Evolutionary conservation across 768 basidiomycete species (phyloP).

Genomic region (Mycena pura): DNA sequence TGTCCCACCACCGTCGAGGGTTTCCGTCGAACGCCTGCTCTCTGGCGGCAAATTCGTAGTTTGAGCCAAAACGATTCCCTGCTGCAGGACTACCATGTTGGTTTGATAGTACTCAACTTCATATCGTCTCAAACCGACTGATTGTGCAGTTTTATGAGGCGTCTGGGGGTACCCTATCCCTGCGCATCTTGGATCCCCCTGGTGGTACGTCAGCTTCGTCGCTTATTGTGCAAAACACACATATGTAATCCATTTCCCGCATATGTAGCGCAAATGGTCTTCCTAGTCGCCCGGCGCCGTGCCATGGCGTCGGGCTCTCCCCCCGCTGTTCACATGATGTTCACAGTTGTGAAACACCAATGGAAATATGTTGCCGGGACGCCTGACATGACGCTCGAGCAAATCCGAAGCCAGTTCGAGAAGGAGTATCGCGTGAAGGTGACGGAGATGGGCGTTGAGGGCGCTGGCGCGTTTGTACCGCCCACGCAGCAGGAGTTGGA

Average conservation of each 20-base stretch:
- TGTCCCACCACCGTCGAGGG: background rate
- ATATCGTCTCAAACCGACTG: too few species aligned
- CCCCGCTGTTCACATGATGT: slow-evolving; percentile 1
- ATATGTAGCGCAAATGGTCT: background rate
- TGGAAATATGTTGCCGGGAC: slow-evolving; percentile 44
- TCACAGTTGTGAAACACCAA: background rate
- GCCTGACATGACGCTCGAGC: background rate
- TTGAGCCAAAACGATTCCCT: background rate
- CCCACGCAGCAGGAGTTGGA: background rate
- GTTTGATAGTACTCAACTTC: background rate
- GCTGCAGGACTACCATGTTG: background rate
- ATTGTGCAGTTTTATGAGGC: background rate
- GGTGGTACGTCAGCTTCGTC: background rate
- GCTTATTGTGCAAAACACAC: background rate
- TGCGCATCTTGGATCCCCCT: background rate
- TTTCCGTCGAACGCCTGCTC: slow-evolving; percentile 1
- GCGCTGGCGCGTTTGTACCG: background rate
- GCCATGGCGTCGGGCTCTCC: slow-evolving; percentile 5
- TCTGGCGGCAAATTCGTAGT: slow-evolving; percentile 2
- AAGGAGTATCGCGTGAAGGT: background rate
- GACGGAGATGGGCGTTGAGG: background rate
- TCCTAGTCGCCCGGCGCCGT: slow-evolving; percentile 4
- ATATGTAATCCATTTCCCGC: too few species aligned
- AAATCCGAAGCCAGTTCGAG: background rate
- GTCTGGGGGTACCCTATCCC: background rate